A percentile compares a stretch with the other conserved stretches of the same genome.
phyloP scores from a whole-genome alignment of 2,329 filamentous ascomycete species.

The Aspergillus eucalypticola region DNA sequence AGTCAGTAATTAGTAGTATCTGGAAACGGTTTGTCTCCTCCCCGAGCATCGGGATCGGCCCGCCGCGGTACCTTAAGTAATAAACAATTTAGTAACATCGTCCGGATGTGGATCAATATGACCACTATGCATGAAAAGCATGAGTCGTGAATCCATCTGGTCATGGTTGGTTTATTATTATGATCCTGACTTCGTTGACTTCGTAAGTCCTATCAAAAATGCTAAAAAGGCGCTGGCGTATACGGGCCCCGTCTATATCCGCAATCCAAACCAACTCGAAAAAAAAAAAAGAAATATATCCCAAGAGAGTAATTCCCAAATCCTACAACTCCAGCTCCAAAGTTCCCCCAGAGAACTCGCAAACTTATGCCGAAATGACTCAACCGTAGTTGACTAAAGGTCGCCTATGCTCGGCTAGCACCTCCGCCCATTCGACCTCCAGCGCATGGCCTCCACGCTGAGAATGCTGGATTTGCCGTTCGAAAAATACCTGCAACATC shows the following conservation, averaged over 20 bases:
- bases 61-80: background rate
- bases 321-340: background rate
- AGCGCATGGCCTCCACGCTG: conserved; percentile 42
- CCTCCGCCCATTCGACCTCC: conserved; percentile 53
- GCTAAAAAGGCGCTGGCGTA: background rate
- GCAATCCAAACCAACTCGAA: background rate
- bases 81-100: background rate
- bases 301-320: background rate
- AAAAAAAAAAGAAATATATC: too few relatives aligned
- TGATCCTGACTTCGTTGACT: background rate
- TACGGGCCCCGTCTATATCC: background rate
- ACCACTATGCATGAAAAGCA: too few relatives aligned
- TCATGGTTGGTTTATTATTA: background rate
- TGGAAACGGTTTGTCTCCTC: background rate
- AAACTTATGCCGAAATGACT: conserved; percentile 21
- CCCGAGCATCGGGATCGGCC: conserved; percentile 1
- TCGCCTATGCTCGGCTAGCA: conserved; percentile 49
- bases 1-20: too few relatives aligned
- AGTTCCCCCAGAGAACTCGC: background rate
- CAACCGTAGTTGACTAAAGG: conserved; percentile 56
- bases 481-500: conserved; percentile 50
- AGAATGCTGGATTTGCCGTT: conserved; percentile 48
- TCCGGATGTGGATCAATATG: too few relatives aligned
- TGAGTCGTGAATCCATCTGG: too few relatives aligned
- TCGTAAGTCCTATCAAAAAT: background rate